A percentile compares a stretch with the other conserved stretches of the same genome.
phyloP scores from a whole-genome alignment of 2,329 filamentous ascomycete genomes.

The Alternaria burnsii region DNA sequence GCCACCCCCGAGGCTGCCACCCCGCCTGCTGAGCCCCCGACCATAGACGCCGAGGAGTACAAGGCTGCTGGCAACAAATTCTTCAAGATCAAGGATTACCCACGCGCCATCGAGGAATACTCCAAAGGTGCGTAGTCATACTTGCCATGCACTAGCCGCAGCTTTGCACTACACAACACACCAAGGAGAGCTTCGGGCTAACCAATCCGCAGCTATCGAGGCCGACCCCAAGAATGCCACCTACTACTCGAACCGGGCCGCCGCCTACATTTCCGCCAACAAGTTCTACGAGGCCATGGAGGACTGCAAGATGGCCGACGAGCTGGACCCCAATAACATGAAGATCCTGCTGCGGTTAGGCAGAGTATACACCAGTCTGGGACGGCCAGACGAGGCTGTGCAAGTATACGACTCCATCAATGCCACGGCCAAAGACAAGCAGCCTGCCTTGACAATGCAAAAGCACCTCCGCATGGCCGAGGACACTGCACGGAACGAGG shows the following conservation, averaged over 20 bases:
- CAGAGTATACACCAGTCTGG: slow-evolving; percentile 87
- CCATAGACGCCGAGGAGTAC: slow-evolving; percentile 86
- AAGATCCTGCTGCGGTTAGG: slow-evolving; percentile 90
- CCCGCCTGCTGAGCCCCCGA: slow-evolving; percentile 52
- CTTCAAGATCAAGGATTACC: slow-evolving; percentile 94
- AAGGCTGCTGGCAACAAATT: slow-evolving; percentile 95
- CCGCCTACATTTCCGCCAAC: slow-evolving; percentile 88
- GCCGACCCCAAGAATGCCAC: slow-evolving; percentile 85
- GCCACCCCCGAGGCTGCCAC: slow-evolving; percentile 50
- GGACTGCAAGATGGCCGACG: slow-evolving; percentile 82
- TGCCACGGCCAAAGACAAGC: slow-evolving; percentile 84
- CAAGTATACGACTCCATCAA: slow-evolving; percentile 82
- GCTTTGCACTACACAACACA: slow-evolving; percentile 22
- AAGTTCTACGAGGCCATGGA: slow-evolving; percentile 82
- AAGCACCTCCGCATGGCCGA: slow-evolving; percentile 82
- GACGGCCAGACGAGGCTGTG: slow-evolving; percentile 86
- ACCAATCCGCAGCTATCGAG: slow-evolving; percentile 74
- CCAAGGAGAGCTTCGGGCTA: slow-evolving; percentile 29
- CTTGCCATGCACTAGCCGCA: slow-evolving; percentile 11
- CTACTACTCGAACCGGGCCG: slow-evolving; percentile 93
- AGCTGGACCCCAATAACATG: slow-evolving; percentile 82
- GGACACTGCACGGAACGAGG: slow-evolving; percentile 76
- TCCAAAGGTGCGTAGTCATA: slow-evolving; percentile 76
- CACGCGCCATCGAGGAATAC: slow-evolving; percentile 89
- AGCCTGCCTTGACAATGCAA: slow-evolving; percentile 83